A percentile compares a stretch with the other conserved stretches of the same genome.
Conservation (phyloP, 805 yeast species). For the Hanseniaspora meyeri region DNA sequence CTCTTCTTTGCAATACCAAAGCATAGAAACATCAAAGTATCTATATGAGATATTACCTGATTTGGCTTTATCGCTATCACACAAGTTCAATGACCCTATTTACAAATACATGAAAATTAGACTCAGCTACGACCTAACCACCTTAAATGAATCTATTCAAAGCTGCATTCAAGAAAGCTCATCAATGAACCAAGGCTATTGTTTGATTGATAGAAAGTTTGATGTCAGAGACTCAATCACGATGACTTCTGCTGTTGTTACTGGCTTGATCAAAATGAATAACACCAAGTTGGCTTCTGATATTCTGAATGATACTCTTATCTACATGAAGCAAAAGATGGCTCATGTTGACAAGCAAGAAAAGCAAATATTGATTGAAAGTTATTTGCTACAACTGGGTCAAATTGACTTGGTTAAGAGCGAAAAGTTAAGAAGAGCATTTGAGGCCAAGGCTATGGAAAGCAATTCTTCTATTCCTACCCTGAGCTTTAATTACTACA, state of each 20-base stretch:
- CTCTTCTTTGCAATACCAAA: slow-evolving; percentile 33
- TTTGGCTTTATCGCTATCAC: not conserved
- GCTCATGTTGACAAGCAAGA: slow-evolving; percentile 29
- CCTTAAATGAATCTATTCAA: not conserved
- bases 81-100: not conserved
- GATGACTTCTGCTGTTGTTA: slow-evolving; percentile 32
- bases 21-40: not conserved
- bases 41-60: slow-evolving; percentile 1
- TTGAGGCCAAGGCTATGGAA: slow-evolving; percentile 27
- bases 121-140: not conserved
- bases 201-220: slow-evolving; percentile 30
- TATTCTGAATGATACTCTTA: slow-evolving; percentile 44
- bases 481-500: slow-evolving; percentile 29
- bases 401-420: slow-evolving; percentile 28
- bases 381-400: slow-evolving; percentile 33
- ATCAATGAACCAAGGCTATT: slow-evolving; percentile 6
- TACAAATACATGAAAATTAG: not conserved
- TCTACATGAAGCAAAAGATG: slow-evolving; percentile 22
- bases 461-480: slow-evolving; percentile 24
- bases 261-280: slow-evolving; percentile 40
- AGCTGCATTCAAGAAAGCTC: not conserved
- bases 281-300: slow-evolving; percentile 41
- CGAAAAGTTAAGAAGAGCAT: slow-evolving; percentile 29
- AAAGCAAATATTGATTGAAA: slow-evolving; percentile 32
- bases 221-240: slow-evolving; percentile 31